A percentile compares a stretch with the other conserved stretches of the same genome.
phyloP scores from a whole-genome alignment of 441 rosid genomes.

The Eutrema salsugineum region DNA sequence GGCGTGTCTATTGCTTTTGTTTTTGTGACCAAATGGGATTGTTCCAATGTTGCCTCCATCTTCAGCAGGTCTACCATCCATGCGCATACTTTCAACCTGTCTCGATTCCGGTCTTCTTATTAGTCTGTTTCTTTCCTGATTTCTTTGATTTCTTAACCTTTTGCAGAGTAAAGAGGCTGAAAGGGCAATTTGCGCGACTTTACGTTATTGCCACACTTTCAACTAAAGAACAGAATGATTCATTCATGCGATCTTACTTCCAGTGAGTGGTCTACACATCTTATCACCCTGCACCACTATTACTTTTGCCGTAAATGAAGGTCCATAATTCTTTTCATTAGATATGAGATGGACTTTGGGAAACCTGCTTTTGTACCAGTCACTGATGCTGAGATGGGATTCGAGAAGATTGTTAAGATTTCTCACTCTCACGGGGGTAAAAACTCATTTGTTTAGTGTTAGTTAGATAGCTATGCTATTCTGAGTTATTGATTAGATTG shows the following conservation, averaged over 20 bases:
- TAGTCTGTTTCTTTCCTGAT: not conserved
- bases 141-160: not conserved
- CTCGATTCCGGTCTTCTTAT: not conserved
- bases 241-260: constrained; percentile 74
- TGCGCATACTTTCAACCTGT: not conserved
- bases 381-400: constrained; percentile 88
- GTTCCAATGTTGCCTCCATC: constrained; percentile 34
- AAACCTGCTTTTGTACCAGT: constrained; percentile 79
- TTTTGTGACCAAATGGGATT: constrained; percentile 73
- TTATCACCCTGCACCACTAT: not conserved
- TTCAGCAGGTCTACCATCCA: constrained; percentile 54
- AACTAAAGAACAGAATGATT: constrained; percentile 60
- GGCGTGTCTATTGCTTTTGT: constrained; percentile 82
- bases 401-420: constrained; percentile 85
- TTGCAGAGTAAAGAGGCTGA: constrained; percentile 61
- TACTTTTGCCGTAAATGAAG: not conserved
- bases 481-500: not conserved
- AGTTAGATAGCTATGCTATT: not conserved
- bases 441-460: not conserved
- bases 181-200: constrained; percentile 68
- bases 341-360: constrained; percentile 79
- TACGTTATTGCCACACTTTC: constrained; percentile 63
- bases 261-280: constrained; percentile 47
- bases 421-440: constrained; percentile 83
- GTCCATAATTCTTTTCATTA: constrained; percentile 21